A percentile compares a stretch with the other conserved stretches of the same genome.
Evolutionary conservation across 176 grass and related monocot species (phyloP).

Genomic region (Aechmea fasciata): DNA sequence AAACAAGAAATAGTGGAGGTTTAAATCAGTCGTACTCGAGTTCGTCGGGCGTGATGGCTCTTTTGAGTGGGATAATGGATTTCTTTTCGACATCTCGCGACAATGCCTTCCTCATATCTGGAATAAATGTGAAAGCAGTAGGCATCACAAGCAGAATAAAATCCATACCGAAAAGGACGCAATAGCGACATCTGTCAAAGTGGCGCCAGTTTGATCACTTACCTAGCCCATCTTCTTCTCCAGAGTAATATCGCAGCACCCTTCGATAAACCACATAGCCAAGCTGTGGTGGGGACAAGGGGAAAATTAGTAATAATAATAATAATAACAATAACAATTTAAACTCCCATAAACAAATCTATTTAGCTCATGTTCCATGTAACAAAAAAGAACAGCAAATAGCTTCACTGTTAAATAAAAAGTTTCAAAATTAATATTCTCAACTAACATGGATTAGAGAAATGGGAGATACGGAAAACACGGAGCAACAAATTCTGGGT

Average conservation of each 20-base stretch:
- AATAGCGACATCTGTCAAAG: not conserved
- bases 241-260: conserved; percentile 96
- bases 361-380: too few relatives aligned
- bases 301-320: not conserved
- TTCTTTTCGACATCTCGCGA: conserved; percentile 90
- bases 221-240: conserved; percentile 99
- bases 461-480: too few relatives aligned
- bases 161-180: too few relatives aligned
- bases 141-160: not conserved
- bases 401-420: too few relatives aligned
- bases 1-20: not conserved
- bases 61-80: conserved; percentile 85
- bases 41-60: conserved; percentile 89
- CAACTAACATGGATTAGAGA: too few relatives aligned
- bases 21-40: conserved; percentile 83
- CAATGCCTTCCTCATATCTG: conserved; percentile 97
- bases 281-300: conserved; percentile 30
- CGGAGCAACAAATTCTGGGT: not conserved
- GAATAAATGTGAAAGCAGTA: not conserved
- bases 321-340: not conserved
- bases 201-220: conserved; percentile 15
- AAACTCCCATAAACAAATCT: not conserved
- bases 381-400: too few relatives aligned
- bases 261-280: conserved; percentile 93
- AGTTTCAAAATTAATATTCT: too few relatives aligned